Conservation (phyloP, 305 asterid species). For the Fraxinus albicans region DNA sequence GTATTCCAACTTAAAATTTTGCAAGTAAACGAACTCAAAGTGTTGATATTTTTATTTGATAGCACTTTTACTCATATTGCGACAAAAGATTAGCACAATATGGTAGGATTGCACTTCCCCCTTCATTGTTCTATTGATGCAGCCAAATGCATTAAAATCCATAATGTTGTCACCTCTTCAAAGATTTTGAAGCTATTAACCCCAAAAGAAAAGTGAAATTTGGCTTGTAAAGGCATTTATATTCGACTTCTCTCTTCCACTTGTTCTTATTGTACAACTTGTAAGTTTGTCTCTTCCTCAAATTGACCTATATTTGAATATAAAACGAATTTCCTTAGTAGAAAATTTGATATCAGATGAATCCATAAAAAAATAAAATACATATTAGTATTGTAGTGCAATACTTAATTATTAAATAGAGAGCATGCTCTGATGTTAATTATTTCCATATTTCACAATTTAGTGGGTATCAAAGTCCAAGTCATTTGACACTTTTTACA, state of each 20-base stretch:
- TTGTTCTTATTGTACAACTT: not conserved
- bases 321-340: not conserved
- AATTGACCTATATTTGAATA: not conserved
- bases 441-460: not conserved
- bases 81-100: conserved; percentile 19
- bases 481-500: not conserved
- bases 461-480: not conserved
- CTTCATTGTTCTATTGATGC: conserved; percentile 7
- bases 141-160: not conserved
- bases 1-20: not conserved
- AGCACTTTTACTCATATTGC: not conserved
- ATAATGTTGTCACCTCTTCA: conserved; percentile 27
- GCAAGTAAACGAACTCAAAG: not conserved
- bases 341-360: not conserved
- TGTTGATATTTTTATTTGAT: not conserved
- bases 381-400: too few species aligned
- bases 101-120: conserved; percentile 2
- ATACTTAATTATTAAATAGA: too few species aligned
- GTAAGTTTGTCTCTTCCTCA: not conserved
- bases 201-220: not conserved
- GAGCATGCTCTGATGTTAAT: not conserved
- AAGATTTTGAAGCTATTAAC: not conserved
- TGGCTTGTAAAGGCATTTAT: conserved; percentile 28
- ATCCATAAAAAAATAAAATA: not conserved
- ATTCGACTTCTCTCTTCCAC: not conserved